Base-by-base conservation (phyloP, 2,329 filamentous ascomycete genomes). In the Massarina eburnea region DNA sequence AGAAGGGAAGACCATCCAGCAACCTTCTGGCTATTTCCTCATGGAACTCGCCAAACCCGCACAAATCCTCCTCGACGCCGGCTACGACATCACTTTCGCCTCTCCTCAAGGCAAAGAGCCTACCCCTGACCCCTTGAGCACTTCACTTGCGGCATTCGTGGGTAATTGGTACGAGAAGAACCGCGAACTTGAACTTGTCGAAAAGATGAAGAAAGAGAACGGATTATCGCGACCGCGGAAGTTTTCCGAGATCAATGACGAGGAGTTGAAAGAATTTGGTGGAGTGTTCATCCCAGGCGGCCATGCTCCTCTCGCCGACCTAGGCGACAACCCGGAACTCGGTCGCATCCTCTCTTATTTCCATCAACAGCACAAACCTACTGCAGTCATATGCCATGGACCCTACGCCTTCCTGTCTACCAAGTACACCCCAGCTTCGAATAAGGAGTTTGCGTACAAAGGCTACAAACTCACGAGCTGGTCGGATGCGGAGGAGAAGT, bases 261-360 rank as follows among this genome's bases (percentile, higher is more conserved):
- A 67, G 0, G 72, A 76, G 43, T 46, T 77, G 33, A 49, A 66
- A 21, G 52, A 53, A 0, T 77, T 70, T 34, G 62, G 56, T 0
- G 74, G 73, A 1, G 57, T 76, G 0, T 75, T 76, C 41, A 71
- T 77, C 14, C 74, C 74, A 0, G 74, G 74, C 1, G 74, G 73
- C 1, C 74, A 77, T 45, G 73, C 73, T 10, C 74, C 74, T 3
- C 52, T 77, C 29, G 47, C 55, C 1, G 73, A 76, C 52, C 52
- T 77, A 0, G 73, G 73, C 0, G 66, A 65, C 14, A 64, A 76
- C 44, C 43, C 60, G 3, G 72, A 76, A 2, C 58, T 76, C 6
- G 74, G 73, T 0, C 64, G 73, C 3, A 72, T 76, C 3, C 40
- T 77, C 40, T 52, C 49, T 2, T 69, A 72, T 22, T 76, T 76